Evolutionary conservation across 495 filamentous ascomycete genomes (phyloP), one percentile per base, ranked within the genome.

Genomic region (Friedmanniomyces simplex): DNA sequence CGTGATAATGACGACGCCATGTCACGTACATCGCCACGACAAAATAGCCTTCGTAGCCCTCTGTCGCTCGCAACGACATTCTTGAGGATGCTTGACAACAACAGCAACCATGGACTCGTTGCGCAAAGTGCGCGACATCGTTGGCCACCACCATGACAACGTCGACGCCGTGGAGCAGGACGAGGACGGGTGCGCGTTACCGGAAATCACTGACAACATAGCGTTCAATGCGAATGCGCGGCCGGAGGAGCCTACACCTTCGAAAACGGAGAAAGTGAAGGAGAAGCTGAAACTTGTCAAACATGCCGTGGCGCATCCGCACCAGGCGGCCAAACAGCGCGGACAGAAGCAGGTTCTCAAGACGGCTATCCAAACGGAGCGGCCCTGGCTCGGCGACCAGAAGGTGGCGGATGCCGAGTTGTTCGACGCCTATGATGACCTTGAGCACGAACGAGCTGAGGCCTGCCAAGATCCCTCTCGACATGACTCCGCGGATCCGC

Each of bases 341-440:
- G n/a, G 30, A n/a, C 32, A 56, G 50, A 55, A 43, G 2, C 18
- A 60, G 30, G 18, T 45, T 12, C 34, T 57, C 1, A 36, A 49
- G 36, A 46, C 1, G n/a, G 11, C 59, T 43, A 50, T 47, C 8
- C 28, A 47, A 16, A 21, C 26, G 14, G 61, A 68, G 46, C 60
- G 58, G 25, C 66, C 66, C 20, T 66, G 51, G 47, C 34, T 64
- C 12, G 16, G 49, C 0, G 6, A 61, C 22, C 43, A 59, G 37
- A 57, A 16, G 37, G 18, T 10, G 5, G 53, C 57, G 24, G 61
- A 68, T 25, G 34, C 24, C 6, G 50, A 61, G 22, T 50, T 64
- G 14, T 48, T 68, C 1, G 46, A 64, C n/a, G 60, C 64, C 8
- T 51, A 67, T 46, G 59, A 57, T 22, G 60, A 56, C 14, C 60